A percentile compares a stretch with the other conserved stretches of the same genome.
phyloP scores from a whole-genome alignment of 2,329 filamentous ascomycete genomes.

The Venturia carpophila region DNA sequence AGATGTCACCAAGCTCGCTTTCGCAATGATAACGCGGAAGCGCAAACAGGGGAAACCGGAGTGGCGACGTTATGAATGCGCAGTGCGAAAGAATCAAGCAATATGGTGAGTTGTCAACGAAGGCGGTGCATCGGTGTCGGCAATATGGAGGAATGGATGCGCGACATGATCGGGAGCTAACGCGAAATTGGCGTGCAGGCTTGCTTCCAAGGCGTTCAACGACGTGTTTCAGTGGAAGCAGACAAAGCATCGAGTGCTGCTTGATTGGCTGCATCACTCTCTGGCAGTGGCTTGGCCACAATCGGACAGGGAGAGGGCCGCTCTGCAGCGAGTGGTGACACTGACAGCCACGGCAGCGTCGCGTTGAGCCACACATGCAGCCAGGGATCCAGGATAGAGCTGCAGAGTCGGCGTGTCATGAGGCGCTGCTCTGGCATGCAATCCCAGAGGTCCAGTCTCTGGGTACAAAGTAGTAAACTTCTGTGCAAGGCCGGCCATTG shows the following conservation, averaged over 20 bases:
- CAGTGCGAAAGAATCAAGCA: slow-evolving; percentile 38
- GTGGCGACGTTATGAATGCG: slow-evolving; percentile 45
- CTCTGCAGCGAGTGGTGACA: slow-evolving; percentile 6
- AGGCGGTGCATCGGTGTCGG: not conserved
- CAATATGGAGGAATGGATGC: not conserved
- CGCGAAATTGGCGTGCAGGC: slow-evolving; percentile 35
- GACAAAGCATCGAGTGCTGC: slow-evolving; percentile 54
- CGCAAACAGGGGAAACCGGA: slow-evolving; percentile 29
- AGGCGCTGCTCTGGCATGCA: not conserved
- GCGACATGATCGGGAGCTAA: slow-evolving; percentile 19
- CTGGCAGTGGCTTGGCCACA: not conserved
- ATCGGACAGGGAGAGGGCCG: slow-evolving; percentile 2
- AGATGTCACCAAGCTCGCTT: slow-evolving; percentile 58
- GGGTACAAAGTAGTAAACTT: not conserved
- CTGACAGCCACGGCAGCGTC: not conserved
- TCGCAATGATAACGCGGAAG: slow-evolving; percentile 52
- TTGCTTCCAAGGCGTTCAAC: slow-evolving; percentile 63
- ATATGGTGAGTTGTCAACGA: slow-evolving; percentile 16
- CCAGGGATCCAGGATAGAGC: not conserved
- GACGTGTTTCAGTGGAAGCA: slow-evolving; percentile 63
- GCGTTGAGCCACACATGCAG: slow-evolving; percentile 5
- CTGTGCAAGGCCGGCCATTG: not conserved
- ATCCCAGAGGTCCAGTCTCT: not conserved
- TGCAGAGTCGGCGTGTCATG: not conserved
- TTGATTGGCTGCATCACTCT: slow-evolving; percentile 55